phyloP scores from a whole-genome alignment of 2,329 filamentous ascomycete species.

The Cordyceps militaris region DNA sequence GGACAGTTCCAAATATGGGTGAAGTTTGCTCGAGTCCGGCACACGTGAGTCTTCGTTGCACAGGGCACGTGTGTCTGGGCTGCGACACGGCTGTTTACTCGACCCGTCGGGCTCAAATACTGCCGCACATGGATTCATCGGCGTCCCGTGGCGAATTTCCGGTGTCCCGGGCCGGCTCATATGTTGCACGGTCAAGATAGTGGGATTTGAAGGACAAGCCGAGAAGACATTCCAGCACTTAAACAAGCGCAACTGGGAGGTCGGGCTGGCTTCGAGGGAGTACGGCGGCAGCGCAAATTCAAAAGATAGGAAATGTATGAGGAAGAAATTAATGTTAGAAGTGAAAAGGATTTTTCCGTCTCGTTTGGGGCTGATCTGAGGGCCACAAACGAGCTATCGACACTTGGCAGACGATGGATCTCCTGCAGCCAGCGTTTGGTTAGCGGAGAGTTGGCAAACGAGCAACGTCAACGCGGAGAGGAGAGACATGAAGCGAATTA shows the following conservation, averaged over 20 bases:
- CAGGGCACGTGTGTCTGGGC: not conserved
- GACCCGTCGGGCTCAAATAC: not conserved
- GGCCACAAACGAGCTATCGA: constrained; percentile 7
- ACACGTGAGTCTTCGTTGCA: constrained; percentile 2
- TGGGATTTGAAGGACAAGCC: not conserved
- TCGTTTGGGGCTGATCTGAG: not conserved
- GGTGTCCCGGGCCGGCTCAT: not conserved
- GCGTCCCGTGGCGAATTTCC: not conserved
- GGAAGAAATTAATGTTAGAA: not conserved
- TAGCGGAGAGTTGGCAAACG: not conserved
- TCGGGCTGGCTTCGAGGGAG: not conserved
- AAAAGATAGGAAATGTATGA: not conserved
- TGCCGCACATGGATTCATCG: constrained; percentile 7
- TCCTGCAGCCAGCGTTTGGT: not conserved
- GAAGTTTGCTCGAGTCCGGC: not conserved
- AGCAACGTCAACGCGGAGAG: not conserved
- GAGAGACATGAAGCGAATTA: not conserved
- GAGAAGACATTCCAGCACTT: not conserved
- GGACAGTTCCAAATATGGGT: not conserved
- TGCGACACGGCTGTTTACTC: not conserved
- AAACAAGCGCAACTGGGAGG: not conserved
- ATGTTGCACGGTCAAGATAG: not conserved
- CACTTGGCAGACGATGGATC: not conserved
- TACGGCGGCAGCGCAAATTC: not conserved
- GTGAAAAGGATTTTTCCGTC: too few species aligned